A percentile compares a stretch with the other conserved stretches of the same genome.
Conservation (phyloP, 164 flowering plant species). For the Amborella trichopoda region DNA sequence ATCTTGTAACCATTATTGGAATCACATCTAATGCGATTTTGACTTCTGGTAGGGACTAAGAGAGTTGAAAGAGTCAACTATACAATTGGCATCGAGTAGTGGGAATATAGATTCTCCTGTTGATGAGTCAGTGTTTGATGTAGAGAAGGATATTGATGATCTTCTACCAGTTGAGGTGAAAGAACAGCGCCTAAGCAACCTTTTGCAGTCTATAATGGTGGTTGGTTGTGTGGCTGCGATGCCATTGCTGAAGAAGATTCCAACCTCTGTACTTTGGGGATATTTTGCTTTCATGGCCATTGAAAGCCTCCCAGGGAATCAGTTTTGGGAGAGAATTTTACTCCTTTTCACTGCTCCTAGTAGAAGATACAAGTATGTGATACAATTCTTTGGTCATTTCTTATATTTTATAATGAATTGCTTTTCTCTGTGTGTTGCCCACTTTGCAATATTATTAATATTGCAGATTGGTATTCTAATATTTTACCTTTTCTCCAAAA, state of each 20-base stretch:
- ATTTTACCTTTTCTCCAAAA: too few species aligned
- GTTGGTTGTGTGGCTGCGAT: conserved; percentile 88
- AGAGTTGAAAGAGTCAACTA: conserved; percentile 79
- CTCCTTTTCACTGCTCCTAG: conserved; percentile 92
- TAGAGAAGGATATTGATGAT: conserved; percentile 83
- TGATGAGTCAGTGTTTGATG: conserved; percentile 78
- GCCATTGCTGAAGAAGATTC: conserved; percentile 85
- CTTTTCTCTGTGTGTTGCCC: too few species aligned
- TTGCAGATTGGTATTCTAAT: too few species aligned
- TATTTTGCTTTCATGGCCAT: conserved; percentile 99
- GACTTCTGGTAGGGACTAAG: conserved; percentile 83
- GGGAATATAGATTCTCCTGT: conserved; percentile 85
- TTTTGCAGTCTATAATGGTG: conserved; percentile 87
- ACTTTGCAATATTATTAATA: too few species aligned
- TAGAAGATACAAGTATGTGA: conserved; percentile 77
- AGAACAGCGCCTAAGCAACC: conserved; percentile 88
- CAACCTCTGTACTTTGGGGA: conserved; percentile 96
- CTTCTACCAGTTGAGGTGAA: conserved; percentile 88
- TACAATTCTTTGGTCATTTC: background rate
- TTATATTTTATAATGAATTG: background rate
- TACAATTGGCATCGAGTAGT: conserved; percentile 54
- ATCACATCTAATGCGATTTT: too few species aligned
- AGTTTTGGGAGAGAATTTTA: conserved; percentile 91
- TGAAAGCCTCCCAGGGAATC: conserved; percentile 96
- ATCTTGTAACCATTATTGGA: too few species aligned